Base-by-base conservation (phyloP, 2,329 filamentous ascomycete species). In the Verticillium zaregamsianum region DNA sequence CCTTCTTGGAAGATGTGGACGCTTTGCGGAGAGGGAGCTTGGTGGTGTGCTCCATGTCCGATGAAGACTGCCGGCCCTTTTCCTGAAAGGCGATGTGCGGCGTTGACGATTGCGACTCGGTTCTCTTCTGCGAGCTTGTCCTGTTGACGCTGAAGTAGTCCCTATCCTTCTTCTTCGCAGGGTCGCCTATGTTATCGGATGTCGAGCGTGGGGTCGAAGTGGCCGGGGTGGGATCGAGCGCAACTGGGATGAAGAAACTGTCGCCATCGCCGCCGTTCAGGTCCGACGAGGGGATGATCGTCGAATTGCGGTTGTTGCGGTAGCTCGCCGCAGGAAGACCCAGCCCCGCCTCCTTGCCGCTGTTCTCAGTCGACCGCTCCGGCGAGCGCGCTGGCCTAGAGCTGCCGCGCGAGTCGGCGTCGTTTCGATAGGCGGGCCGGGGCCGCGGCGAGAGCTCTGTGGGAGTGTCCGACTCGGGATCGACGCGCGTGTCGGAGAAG, bases 31-130 rank as follows among this genome's bases (percentile, higher is more conserved):
- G 75, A 62, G 79, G 77, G 57, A 77, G 74, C 69, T 80, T 87
- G 1, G 81, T 78, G 40, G 81, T 78, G 40, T 82, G 83, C 33
- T 86, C 80, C 28, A 86, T 77, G 12, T 89, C 86, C 3, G 87
- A 85, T 1, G 87, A 88, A 5, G 82, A 76, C 63, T 86, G 82
- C 55, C 90, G 85, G 2, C 86, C 86, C 74, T 93, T 95, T 69
- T 96, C 92, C 73, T 96, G 92, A 72, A 93, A 96, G 25, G 92
- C 90, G 68, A 96, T 96, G 70, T 97, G 93, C n/a, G 93, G 92
- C 17, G 91, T 93, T 2, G 87, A 84, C 63, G 78, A 73, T 61
- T 80, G 78, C 1, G 82, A 83, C 54, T 83, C 82, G 17, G 69
- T 70, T 57, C 79, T 80, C 67, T 76, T 82, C 59, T 85, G 80